A percentile compares a stretch with the other conserved stretches of the same genome.
Evolutionary conservation across 2,329 filamentous ascomycete species (phyloP).

Genomic region (Cercospora citrullina): DNA sequence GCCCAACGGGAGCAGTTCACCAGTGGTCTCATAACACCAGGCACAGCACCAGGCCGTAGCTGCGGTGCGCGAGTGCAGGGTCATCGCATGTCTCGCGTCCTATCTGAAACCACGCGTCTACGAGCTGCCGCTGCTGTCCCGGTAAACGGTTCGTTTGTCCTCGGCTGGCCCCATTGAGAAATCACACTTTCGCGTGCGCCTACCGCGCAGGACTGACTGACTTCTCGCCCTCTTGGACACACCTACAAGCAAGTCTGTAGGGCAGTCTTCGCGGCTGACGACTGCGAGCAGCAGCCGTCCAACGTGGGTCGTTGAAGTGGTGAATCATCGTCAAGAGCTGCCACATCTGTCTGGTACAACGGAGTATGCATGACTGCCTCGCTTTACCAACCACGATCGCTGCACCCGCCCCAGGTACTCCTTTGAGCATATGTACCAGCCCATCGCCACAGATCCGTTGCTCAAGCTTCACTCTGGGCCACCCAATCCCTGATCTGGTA

Average conservation of each 20-base stretch:
- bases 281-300: neutral
- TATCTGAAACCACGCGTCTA: constrained; percentile 19
- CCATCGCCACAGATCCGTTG: neutral
- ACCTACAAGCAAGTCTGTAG: neutral
- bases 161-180: neutral
- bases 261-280: neutral
- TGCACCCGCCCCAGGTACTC: neutral
- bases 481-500: constrained; percentile 2
- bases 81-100: constrained; percentile 15
- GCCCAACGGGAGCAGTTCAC: neutral
- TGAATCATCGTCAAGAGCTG: neutral
- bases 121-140: neutral
- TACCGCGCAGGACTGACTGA: neutral
- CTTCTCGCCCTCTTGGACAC: neutral
- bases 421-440: neutral
- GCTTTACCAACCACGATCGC: neutral
- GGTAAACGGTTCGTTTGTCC: neutral
- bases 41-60: neutral
- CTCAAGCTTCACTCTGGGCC: neutral
- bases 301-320: neutral
- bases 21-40: neutral
- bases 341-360: neutral
- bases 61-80: neutral
- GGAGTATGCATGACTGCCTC: neutral
- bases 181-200: neutral